These are phyloP conservation scores for Sporothrix pallida DNA, from an alignment of 2,329 filamentous ascomycete genomes.

Conservation along the genomic window DNA sequence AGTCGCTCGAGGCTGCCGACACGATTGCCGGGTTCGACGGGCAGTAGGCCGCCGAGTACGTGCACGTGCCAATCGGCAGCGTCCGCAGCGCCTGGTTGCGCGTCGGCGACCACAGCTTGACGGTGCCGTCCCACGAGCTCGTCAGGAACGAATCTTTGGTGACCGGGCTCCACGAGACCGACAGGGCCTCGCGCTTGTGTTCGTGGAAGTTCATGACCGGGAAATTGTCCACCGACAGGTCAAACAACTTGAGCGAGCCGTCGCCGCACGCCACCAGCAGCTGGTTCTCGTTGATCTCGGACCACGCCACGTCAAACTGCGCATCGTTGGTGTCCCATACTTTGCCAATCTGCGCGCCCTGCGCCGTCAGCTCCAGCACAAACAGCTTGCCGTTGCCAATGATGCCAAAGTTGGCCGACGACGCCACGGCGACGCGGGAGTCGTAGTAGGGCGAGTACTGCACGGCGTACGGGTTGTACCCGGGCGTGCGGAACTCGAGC, in stretches of 20 bases:
- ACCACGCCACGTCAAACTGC: constrained; percentile 94
- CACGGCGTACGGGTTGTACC: constrained; percentile 94
- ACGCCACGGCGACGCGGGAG: constrained; percentile 85
- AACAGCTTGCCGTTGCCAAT: constrained; percentile 94
- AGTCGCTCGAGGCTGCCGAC: constrained; percentile 87
- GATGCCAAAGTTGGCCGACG: constrained; percentile 94
- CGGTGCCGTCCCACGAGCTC: constrained; percentile 92
- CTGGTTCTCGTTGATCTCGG: constrained; percentile 95
- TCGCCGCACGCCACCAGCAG: constrained; percentile 88
- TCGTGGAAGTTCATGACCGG: constrained; percentile 92
- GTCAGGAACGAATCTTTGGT: constrained; percentile 90
- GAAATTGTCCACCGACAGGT: constrained; percentile 79
- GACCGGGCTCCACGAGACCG: constrained; percentile 89
- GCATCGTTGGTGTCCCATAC: constrained; percentile 94
- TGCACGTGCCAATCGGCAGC: constrained; percentile 89
- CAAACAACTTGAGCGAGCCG: constrained; percentile 93
- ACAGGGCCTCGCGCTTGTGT: constrained; percentile 91
- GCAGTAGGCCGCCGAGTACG: constrained; percentile 89
- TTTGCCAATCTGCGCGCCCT: constrained; percentile 84
- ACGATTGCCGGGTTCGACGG: constrained; percentile 86
- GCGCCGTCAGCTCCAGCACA: constrained; percentile 78
- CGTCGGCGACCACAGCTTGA: constrained; percentile 95
- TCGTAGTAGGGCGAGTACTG: constrained; percentile 99
- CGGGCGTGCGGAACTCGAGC: constrained; percentile 92
- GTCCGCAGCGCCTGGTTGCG: constrained; percentile 77